Base-by-base conservation (phyloP, 2,329 filamentous ascomycete genomes). In the Thermothelomyces thermophilus region DNA sequence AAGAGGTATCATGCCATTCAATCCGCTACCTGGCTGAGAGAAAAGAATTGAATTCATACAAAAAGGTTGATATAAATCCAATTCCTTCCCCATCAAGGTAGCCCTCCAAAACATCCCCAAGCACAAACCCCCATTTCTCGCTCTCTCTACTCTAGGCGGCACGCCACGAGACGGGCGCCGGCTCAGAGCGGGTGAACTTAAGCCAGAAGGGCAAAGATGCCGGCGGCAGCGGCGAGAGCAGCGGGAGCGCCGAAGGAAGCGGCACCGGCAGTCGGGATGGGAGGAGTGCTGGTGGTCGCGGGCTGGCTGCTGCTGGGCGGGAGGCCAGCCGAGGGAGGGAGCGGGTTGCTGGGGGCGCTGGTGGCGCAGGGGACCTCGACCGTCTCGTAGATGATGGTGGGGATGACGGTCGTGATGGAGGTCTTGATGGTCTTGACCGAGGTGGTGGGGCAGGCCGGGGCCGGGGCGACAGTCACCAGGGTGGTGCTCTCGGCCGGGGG, bases 381-480 rank as follows among this genome's bases (percentile, higher is more conserved):
- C 63, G 73, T 75, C 58, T 68, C 66, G 71, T 75, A 75, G 71
- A 76, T 72, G 58, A 77, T 73, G 39, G 71, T 72, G 61, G 74
- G 76, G 64, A 77, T 63, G 61, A 77, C 74, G 54, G 75, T 79
- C 67, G 75, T 77, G 70, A 75, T 70, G 57, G 66, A 73, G 70
- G 75, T 78, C 64, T 74, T 75, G 69, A 77, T 73, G 62, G 74
- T 73, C 63, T 69, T 69, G 64, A 77, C 70, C 41, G 70, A 71
- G 65, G 58, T 58, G 63, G 62, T 63, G 41, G 68, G 64, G 65
- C 62, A 64, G 56, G 56, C 62, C 41, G 64, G 59, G 56, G 56
- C 62, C 41, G 64, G 59, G 41, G 61, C 57, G 45, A 52, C 56
- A 24, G 56, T 59, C 55, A 53, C 55, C 41, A 55, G 37, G 48